Base-by-base conservation (phyloP, 345 rosid genomes). In the Lumnitzera racemosa region DNA sequence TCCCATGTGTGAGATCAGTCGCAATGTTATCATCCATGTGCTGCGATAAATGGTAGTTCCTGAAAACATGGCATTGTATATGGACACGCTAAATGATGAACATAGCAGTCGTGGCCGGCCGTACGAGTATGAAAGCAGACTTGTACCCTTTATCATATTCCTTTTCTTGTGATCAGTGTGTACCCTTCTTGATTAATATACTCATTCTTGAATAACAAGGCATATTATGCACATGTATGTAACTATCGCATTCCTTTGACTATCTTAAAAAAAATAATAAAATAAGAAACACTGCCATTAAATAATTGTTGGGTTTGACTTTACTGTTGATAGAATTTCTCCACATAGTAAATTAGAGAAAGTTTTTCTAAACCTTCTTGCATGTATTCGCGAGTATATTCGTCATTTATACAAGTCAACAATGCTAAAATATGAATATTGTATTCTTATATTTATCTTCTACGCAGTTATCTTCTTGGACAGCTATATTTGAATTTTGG, bases 11-110 rank as follows among this genome's bases (percentile, higher is more conserved):
- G 67, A 65, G 59, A 51, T 12, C 53, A 15, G 51, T 49, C 59
- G 53, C 61, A 51, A 60, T 65, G 24, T 50, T 78, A 75, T 75
- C 76, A 47, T 49, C 86, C 91, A 83, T 83, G 84, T 83, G 86
- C 73, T 62, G 63, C 58, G 20, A 50, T 62, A 58, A 74, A 51
- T 77, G 82, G 49, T 55, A 66, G 25, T 49, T 68, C 84, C 90
- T 57, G 59, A 61, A 74, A 29, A 70, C 75, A 64, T 75, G 85
- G 72, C 88, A 64, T 59, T 46, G 53, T 47, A 52, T 23, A 54
- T 56, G 88, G 78, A 5, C 53, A 62, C 64, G 15, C 58, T 58
- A 65, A 65, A 52, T 58, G 66, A 58, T 64, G 46, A 55, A 51
- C 29, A 51, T 47, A 63, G 47, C 5, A 12, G 51, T 24, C 29